A percentile compares a stretch with the other conserved stretches of the same genome.
These are phyloP conservation scores for Sophora flavescens DNA, from an alignment of 306 rosid genomes.

Conservation along the genomic window DNA sequence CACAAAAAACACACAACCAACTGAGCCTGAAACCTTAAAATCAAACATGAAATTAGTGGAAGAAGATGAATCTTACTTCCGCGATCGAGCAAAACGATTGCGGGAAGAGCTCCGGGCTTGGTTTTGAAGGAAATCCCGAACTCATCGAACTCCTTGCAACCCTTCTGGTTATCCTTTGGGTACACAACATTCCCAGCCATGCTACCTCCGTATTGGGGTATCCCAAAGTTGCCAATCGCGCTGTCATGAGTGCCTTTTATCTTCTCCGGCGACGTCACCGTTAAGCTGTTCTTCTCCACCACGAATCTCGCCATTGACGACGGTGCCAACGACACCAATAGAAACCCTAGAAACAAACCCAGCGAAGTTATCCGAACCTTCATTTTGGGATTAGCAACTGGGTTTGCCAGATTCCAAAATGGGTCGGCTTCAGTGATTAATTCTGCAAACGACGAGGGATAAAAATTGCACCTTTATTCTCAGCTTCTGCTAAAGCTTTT, in stretches of 20 bases:
- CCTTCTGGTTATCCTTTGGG: constrained; percentile 87
- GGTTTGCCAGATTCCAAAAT: constrained; percentile 31
- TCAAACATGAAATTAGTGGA: neutral
- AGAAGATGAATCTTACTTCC: constrained; percentile 69
- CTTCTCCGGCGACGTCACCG: constrained; percentile 85
- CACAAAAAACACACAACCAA: no score
- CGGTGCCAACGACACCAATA: constrained; percentile 58
- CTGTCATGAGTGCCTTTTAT: constrained; percentile 85
- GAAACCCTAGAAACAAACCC: constrained; percentile 71
- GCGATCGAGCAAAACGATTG: constrained; percentile 90
- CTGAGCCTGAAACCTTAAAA: neutral
- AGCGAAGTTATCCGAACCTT: constrained; percentile 62
- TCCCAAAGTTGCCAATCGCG: constrained; percentile 98
- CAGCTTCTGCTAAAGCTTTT: neutral
- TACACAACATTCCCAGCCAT: constrained; percentile 88
- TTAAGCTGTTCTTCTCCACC: constrained; percentile 97
- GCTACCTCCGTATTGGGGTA: constrained; percentile 99
- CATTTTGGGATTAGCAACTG: constrained; percentile 52
- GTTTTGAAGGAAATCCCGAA: constrained; percentile 76
- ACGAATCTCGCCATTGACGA: constrained; percentile 75
- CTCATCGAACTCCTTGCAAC: constrained; percentile 83
- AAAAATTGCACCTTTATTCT: constrained; percentile 36
- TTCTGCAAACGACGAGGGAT: neutral
- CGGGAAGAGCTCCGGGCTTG: constrained; percentile 90
- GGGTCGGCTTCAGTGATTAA: constrained; percentile 44